A percentile compares a stretch with the other conserved stretches of the same genome.
Conservation (phyloP, 805 yeast genomes). For the Saccharomycopsis javanensis region DNA sequence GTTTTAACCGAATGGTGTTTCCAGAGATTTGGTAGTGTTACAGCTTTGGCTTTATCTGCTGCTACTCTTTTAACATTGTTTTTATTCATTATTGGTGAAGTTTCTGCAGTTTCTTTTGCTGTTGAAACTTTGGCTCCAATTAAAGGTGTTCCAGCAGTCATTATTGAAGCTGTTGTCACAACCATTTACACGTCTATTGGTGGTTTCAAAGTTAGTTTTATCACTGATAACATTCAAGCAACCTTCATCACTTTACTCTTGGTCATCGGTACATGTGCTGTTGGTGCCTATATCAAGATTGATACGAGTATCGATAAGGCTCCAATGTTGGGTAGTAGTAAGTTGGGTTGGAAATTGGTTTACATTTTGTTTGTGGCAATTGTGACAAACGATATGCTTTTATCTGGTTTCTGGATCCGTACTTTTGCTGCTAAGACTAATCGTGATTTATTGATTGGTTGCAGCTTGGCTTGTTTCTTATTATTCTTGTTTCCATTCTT, state of each 20-base stretch:
- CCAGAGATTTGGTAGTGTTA: slow-evolving; percentile 60
- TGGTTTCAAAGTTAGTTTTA: slow-evolving; percentile 80
- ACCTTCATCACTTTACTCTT: slow-evolving; percentile 54
- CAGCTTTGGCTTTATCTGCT: slow-evolving; percentile 67
- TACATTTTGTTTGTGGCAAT: slow-evolving; percentile 82
- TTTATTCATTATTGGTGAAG: slow-evolving; percentile 78
- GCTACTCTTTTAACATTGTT: slow-evolving; percentile 81
- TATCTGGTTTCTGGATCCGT: slow-evolving; percentile 90
- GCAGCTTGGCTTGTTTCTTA: slow-evolving; percentile 63
- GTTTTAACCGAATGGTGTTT: slow-evolving; percentile 93
- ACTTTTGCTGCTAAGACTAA: slow-evolving; percentile 82
- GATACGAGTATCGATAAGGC: slow-evolving; percentile 60
- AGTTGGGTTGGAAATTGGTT: slow-evolving; percentile 80
- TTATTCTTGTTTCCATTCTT: slow-evolving; percentile 55
- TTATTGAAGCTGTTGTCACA: slow-evolving; percentile 80
- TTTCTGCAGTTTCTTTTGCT: slow-evolving; percentile 71
- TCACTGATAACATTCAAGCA: slow-evolving; percentile 85
- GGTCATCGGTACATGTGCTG: slow-evolving; percentile 65
- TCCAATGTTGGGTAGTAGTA: slow-evolving; percentile 53
- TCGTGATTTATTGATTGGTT: slow-evolving; percentile 65
- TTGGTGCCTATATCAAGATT: slow-evolving; percentile 58
- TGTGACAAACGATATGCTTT: slow-evolving; percentile 79
- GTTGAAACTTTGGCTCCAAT: slow-evolving; percentile 69
- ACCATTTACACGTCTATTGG: slow-evolving; percentile 81
- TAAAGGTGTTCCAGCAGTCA: slow-evolving; percentile 68